phyloP scores from a whole-genome alignment of 805 yeast species.

The Candida corydali region DNA sequence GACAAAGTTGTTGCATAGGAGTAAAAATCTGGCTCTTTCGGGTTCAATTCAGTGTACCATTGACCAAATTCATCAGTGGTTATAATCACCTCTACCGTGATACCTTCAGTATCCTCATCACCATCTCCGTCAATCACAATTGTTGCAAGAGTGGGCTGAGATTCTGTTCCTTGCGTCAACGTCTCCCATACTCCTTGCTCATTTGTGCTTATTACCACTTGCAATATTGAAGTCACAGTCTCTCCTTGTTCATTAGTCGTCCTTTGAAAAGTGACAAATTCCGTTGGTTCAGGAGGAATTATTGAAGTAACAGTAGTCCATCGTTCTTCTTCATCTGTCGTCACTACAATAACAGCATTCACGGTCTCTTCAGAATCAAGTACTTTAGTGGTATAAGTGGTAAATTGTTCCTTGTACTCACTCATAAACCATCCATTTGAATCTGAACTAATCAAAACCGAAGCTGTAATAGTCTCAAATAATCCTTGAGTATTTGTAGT shows the following conservation, averaged over 20 bases:
- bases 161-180: not conserved
- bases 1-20: constrained; percentile 17
- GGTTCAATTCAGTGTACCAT: not conserved
- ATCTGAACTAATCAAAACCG: not conserved
- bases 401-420: constrained; percentile 11
- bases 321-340: constrained; percentile 1
- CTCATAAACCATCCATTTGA: constrained; percentile 15
- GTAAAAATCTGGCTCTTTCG: constrained; percentile 3
- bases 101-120: not conserved
- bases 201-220: not conserved
- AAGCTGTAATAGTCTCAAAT: not conserved
- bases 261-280: not conserved
- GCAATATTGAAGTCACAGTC: not conserved
- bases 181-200: not conserved
- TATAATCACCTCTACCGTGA: not conserved
- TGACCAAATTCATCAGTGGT: not conserved
- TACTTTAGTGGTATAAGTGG: constrained; percentile 4
- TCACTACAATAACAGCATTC: not conserved
- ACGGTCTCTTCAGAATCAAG: not conserved
- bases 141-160: not conserved
- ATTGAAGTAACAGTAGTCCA: constrained; percentile 5
- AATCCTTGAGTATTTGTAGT: not conserved
- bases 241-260: not conserved
- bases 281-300: not conserved
- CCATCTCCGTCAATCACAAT: not conserved